These are phyloP conservation scores for Barnettozyma sp. DNA, from an alignment of 805 yeast genomes.

Conservation along the genomic window DNA sequence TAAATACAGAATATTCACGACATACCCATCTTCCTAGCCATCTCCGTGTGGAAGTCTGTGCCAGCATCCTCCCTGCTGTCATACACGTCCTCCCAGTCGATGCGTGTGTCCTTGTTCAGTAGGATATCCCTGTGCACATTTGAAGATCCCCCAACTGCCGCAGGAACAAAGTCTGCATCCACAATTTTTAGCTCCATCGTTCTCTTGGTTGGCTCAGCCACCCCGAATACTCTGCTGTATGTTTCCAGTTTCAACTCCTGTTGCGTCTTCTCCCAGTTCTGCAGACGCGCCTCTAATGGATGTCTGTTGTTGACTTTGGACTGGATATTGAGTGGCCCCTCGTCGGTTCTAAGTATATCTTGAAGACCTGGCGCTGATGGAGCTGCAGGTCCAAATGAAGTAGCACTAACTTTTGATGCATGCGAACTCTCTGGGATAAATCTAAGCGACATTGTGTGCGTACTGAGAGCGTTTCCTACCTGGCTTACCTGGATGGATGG, in stretches of 20 bases:
- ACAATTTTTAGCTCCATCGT: conserved; percentile 82
- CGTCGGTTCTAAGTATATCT: conserved; percentile 58
- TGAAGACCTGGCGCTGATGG: conserved; percentile 68
- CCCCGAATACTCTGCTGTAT: conserved; percentile 79
- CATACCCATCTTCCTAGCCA: conserved; percentile 47
- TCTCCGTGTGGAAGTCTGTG: conserved; percentile 63
- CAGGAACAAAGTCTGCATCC: conserved; percentile 65
- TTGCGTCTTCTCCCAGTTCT: conserved; percentile 76
- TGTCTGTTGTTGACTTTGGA: conserved; percentile 71
- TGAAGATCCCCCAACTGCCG: conserved; percentile 44
- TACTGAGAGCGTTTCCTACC: no score
- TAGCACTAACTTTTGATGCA: conserved; percentile 42
- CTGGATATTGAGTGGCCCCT: conserved; percentile 48
- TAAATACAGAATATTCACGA: background rate
- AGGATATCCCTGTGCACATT: conserved; percentile 68
- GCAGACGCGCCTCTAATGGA: conserved; percentile 73
- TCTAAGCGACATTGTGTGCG: conserved; percentile 29
- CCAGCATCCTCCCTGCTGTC: conserved; percentile 31
- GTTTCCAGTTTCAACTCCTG: conserved; percentile 63
- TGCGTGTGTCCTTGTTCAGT: conserved; percentile 61
- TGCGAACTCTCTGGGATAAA: conserved; percentile 47
- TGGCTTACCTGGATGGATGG: no score
- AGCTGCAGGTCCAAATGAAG: conserved; percentile 39
- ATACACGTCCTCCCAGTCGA: conserved; percentile 95
- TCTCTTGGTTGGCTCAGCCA: conserved; percentile 89